Evolutionary conservation across 345 rosid genomes (phyloP).

Genomic region (Eucalyptus albens): DNA sequence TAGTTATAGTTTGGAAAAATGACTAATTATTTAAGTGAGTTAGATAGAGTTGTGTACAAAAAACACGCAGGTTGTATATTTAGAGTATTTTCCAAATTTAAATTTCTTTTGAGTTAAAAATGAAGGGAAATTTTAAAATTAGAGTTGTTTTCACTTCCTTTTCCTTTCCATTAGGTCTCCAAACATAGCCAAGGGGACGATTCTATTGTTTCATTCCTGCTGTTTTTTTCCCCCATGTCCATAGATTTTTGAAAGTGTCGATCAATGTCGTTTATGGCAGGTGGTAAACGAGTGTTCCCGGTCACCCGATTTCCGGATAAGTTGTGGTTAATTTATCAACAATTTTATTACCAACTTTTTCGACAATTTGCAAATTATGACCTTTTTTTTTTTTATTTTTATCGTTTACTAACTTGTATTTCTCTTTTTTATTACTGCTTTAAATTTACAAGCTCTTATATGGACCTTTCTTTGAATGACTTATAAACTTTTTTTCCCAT

Average conservation of each 20-base stretch:
- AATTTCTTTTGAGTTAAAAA: neutral
- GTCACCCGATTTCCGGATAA: neutral
- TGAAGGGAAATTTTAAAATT: neutral
- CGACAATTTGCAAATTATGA: neutral
- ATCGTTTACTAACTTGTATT: no score
- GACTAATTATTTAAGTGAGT: neutral
- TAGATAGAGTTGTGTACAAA: neutral
- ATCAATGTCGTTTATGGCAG: neutral
- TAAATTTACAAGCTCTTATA: no score
- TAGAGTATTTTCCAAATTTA: neutral
- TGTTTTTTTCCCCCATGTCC: no score
- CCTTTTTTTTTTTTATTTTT: no score
- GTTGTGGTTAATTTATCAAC: neutral
- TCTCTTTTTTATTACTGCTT: no score
- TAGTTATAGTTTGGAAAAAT: neutral
- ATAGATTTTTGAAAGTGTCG: neutral
- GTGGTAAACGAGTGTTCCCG: neutral
- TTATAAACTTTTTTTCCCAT: rapidly evolving
- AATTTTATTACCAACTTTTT: neutral
- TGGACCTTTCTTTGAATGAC: no score
- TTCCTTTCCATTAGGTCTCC: neutral
- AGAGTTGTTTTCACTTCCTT: neutral
- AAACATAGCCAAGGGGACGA: neutral
- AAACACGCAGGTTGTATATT: neutral
- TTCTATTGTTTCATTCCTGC: neutral